Evolutionary conservation across 2,329 filamentous ascomycete genomes (phyloP).

Genomic region (Xylariaceae sp.): DNA sequence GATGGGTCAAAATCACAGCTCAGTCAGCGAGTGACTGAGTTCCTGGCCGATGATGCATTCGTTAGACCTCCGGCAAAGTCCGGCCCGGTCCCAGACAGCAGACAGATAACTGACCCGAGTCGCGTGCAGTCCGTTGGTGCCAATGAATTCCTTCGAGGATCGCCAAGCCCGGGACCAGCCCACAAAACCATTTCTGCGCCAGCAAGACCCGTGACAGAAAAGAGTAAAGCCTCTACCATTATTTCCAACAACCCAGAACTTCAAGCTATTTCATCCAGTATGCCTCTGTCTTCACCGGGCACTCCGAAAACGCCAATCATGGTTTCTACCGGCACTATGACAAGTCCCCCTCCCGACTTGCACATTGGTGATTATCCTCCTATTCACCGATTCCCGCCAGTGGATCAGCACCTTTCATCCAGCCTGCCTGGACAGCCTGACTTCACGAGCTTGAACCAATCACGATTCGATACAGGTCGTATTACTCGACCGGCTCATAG

Average conservation of each 20-base stretch:
- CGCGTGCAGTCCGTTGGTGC: constrained; percentile 28
- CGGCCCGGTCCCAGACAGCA: constrained; percentile 28
- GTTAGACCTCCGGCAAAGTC: constrained; percentile 38
- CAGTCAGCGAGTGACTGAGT: constrained; percentile 64
- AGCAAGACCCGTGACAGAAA: constrained; percentile 38
- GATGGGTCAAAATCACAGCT: constrained; percentile 46
- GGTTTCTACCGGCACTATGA: constrained; percentile 73
- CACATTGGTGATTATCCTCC: constrained; percentile 38
- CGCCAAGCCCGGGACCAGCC: constrained; percentile 29
- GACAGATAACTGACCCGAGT: constrained; percentile 31
- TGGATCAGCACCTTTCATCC: constrained; percentile 36
- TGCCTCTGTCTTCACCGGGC: constrained; percentile 32
- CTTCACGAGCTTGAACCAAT: constrained; percentile 21
- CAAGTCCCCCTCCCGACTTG: constrained; percentile 51
- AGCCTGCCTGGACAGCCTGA: constrained; percentile 37
- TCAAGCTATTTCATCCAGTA: constrained; percentile 49
- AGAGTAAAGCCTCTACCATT: constrained; percentile 59
- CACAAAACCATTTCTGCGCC: constrained; percentile 38
- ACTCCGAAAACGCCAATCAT: constrained; percentile 34
- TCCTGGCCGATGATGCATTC: constrained; percentile 81
- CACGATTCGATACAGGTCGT: constrained; percentile 24
- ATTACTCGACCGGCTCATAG: constrained; percentile 26
- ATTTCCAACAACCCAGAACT: constrained; percentile 59
- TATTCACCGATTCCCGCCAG: constrained; percentile 40
- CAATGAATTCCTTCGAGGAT: constrained; percentile 26